These are phyloP conservation scores for Inga leiocalycina DNA, from an alignment of 306 rosid genomes.

Conservation along the genomic window DNA sequence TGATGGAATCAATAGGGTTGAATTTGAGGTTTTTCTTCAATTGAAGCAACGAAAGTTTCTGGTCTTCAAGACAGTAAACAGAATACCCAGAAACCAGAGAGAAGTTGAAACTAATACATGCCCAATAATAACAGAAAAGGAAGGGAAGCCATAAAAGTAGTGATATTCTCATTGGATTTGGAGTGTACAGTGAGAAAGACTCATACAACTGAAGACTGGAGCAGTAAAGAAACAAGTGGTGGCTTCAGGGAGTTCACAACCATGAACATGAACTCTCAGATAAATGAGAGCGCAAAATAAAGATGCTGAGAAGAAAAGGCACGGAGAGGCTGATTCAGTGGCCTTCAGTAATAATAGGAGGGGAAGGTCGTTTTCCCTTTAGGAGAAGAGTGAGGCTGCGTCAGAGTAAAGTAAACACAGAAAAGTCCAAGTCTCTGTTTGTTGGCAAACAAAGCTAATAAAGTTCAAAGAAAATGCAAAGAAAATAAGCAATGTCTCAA, in stretches of 20 bases:
- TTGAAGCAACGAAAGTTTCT: conserved; percentile 32
- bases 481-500: not conserved
- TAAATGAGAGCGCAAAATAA: not conserved
- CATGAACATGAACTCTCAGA: not conserved
- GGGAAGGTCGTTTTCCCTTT: not conserved
- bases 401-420: not conserved
- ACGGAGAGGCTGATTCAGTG: not conserved
- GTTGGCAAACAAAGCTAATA: not conserved
- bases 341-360: not conserved
- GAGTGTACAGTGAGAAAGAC: not conserved
- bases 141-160: not conserved
- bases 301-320: not conserved
- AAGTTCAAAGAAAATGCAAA: not conserved
- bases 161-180: conserved; percentile 5
- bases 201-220: not conserved
- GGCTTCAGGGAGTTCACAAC: not conserved
- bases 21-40: conserved; percentile 28
- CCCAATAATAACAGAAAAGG: not conserved
- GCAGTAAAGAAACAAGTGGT: not conserved
- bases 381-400: not conserved
- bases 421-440: not conserved
- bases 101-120: not conserved
- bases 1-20: rapidly evolving
- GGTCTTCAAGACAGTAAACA: conserved; percentile 29
- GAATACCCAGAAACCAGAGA: not conserved